A percentile compares a stretch with the other conserved stretches of the same genome.
phyloP scores from a whole-genome alignment of 176 grass and related monocot genomes.

The Lolium multiflorum region DNA sequence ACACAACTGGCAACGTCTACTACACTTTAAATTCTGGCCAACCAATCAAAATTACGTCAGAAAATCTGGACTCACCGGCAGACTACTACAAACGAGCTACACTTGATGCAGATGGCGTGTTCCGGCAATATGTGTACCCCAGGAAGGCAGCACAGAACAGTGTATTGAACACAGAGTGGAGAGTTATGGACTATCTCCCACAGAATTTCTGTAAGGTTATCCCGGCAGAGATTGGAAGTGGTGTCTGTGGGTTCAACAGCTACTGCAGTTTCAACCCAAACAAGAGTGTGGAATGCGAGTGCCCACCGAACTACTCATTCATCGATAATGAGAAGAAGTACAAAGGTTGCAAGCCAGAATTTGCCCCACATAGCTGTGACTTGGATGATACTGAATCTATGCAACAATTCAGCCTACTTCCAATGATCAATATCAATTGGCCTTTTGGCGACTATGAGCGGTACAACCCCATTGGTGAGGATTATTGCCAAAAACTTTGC shows the following conservation, averaged over 20 bases:
- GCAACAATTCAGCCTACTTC: background rate
- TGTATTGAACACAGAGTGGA: background rate
- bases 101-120: conserved; percentile 20
- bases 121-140: conserved; percentile 19
- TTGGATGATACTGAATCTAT: conserved; percentile 30
- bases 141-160: background rate
- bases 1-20: background rate
- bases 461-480: background rate
- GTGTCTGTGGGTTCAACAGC: conserved; percentile 51
- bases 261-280: conserved; percentile 25
- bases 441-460: conserved; percentile 25
- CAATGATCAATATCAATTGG: conserved; percentile 24
- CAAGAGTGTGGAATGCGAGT: background rate
- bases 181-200: background rate
- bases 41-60: background rate
- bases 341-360: conserved; percentile 33
- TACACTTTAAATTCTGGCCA: conserved; percentile 11
- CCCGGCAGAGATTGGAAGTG: background rate
- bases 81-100: conserved; percentile 32
- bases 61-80: background rate
- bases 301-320: conserved; percentile 14
- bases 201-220: background rate
- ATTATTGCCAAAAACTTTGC: conserved; percentile 12
- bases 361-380: background rate
- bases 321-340: conserved; percentile 21